Evolutionary conservation across 441 rosid species (phyloP).

Genomic region (Jatropha podagrica): DNA sequence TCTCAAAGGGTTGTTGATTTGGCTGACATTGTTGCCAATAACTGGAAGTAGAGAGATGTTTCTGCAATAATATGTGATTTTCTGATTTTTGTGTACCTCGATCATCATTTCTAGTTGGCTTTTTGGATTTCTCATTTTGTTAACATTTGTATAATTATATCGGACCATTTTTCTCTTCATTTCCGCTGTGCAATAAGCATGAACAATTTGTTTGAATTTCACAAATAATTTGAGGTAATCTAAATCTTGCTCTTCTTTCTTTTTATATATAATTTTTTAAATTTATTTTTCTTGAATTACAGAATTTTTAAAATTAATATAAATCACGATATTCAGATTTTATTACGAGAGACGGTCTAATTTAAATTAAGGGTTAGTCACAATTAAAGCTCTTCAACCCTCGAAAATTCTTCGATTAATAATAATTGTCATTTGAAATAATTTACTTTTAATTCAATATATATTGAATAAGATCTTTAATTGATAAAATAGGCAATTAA

Average conservation of each 20-base stretch:
- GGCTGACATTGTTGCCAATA: slow-evolving; percentile 88
- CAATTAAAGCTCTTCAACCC: too few relatives aligned
- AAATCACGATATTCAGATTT: too few relatives aligned
- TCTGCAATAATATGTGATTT: slow-evolving; percentile 10
- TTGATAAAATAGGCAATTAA: too few relatives aligned
- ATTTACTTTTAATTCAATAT: too few relatives aligned
- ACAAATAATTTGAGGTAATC: slow-evolving; percentile 7
- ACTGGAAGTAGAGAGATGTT: slow-evolving; percentile 58
- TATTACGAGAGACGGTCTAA: too few relatives aligned
- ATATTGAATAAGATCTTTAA: too few relatives aligned
- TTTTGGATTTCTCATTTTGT: slow-evolving; percentile 14
- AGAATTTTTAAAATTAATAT: too few relatives aligned
- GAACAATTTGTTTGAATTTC: not conserved
- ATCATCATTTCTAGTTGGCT: not conserved
- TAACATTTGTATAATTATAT: slow-evolving; percentile 23
- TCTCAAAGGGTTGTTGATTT: slow-evolving; percentile 97
- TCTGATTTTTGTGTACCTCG: slow-evolving; percentile 27
- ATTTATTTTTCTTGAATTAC: too few relatives aligned
- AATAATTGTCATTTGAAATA: too few relatives aligned
- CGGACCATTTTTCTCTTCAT: not conserved
- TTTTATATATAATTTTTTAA: too few relatives aligned
- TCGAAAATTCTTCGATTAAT: too few relatives aligned
- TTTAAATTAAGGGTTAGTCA: too few relatives aligned
- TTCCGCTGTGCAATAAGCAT: slow-evolving; percentile 4
- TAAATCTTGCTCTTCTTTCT: not conserved